These are phyloP conservation scores for Colletotrichum sp. DNA, from an alignment of 2,329 filamentous ascomycete species.

Conservation along the genomic window DNA sequence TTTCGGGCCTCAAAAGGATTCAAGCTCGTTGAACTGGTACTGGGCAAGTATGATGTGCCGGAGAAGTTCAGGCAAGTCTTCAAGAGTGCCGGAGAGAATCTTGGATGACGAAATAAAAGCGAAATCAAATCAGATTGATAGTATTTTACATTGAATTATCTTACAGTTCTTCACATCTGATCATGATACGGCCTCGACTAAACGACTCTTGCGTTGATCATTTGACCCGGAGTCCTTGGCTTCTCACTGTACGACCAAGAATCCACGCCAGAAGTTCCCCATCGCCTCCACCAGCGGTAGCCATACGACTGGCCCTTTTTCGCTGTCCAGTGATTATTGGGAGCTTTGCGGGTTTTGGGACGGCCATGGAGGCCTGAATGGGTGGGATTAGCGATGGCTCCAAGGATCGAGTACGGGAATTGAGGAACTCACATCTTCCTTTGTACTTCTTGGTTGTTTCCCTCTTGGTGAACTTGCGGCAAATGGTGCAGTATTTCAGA, in stretches of 20 bases:
- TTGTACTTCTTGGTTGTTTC: neutral
- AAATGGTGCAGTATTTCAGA: neutral
- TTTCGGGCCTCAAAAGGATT: conserved; percentile 23
- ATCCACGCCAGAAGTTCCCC: neutral
- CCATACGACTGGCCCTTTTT: neutral
- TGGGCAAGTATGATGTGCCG: conserved; percentile 22
- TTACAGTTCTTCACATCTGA: neutral
- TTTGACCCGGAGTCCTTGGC: neutral
- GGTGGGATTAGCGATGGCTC: neutral
- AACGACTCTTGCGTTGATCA: neutral
- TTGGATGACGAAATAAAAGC: neutral
- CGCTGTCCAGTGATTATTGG: conserved; percentile 2
- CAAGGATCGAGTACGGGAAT: neutral
- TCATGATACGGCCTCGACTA: neutral
- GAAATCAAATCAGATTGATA: neutral
- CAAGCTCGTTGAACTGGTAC: conserved; percentile 34
- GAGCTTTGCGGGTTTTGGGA: neutral
- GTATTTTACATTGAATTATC: neutral
- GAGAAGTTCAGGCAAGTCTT: neutral
- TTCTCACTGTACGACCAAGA: neutral
- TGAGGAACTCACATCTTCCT: neutral
- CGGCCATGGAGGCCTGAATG: neutral
- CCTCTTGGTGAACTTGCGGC: neutral
- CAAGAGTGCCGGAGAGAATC: neutral
- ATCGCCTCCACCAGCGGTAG: neutral